Base-by-base conservation (phyloP, 2,329 filamentous ascomycete genomes). In the Xylariaceae sp. region DNA sequence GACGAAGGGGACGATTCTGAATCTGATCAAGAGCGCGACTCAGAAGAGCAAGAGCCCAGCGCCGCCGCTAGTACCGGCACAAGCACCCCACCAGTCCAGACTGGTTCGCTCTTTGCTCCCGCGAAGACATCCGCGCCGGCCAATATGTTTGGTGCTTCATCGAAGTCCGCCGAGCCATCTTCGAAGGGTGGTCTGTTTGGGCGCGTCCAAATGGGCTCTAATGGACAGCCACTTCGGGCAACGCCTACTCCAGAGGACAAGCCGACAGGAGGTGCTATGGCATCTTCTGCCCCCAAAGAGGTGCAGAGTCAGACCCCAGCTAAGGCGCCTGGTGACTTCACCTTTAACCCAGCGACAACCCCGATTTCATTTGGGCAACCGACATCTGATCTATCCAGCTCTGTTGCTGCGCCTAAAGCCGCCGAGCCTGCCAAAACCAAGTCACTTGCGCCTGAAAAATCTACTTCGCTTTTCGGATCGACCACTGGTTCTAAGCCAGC, bases 1-100 rank as follows among this genome's bases (percentile, higher is more conserved):
- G 74, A 74, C 40, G 66, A 61, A 6, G n/a, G n/a, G n/a, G n/a
- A n/a, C n/a, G 72, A 76, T 50, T 71, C 67, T 49, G 71, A 73
- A 45, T 63, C 68, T 16, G 71, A 71, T 17, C 69, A 69, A 3
- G 71, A 74, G 22, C 60, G 71, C 14, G 65, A 68, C 41, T 59
- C 63, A 4, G 72, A 68, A 17, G 67, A 66, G 33, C 70, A 73
- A 27, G 71, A 71, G 45, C 67, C 66, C 8, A 72, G 67, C 44
- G 66, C 64, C 43, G 67, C 66, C 48, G 66, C 68, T 40, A 75
- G 68, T 47, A 66, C 60, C 29, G 67, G 62, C 22, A 67, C 62
- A 21, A 69, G 66, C 37, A 72, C 68, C 11, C 68, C 70, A 37
- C 57, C 64, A 8, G 53, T 59, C 17, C 66, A 72, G 53, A 62